Conservation (phyloP, 495 filamentous ascomycete genomes). For the Hyaloscypha hepaticicola region DNA sequence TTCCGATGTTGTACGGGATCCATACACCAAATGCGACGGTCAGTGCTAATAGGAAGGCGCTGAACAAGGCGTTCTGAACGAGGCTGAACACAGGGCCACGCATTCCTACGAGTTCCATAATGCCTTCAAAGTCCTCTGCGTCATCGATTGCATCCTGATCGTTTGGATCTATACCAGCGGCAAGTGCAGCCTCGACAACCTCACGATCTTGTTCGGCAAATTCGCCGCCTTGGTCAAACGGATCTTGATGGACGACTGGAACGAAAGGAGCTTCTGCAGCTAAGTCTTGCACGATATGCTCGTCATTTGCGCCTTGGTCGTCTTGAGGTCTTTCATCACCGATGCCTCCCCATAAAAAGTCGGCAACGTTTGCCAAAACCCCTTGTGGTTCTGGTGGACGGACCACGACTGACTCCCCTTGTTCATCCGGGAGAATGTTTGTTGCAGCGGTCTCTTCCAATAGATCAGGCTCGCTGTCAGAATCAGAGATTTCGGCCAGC, state of each 20-base stretch:
- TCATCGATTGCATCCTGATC: conserved; percentile 68
- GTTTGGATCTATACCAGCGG: conserved; percentile 48
- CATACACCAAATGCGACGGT: conserved; percentile 84
- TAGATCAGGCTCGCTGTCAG: conserved; percentile 10
- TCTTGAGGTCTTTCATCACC: conserved; percentile 36
- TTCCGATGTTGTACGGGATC: conserved; percentile 87
- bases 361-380: conserved; percentile 29
- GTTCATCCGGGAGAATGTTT: conserved; percentile 5
- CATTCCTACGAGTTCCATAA: conserved; percentile 95
- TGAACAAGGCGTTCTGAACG: conserved; percentile 92
- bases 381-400: conserved; percentile 21
- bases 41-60: conserved; percentile 81
- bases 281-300: conserved; percentile 55
- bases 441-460: neutral
- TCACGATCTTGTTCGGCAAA: conserved; percentile 34
- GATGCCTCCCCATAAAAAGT: conserved; percentile 68
- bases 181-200: conserved; percentile 32
- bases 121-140: conserved; percentile 95
- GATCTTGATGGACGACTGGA: conserved; percentile 43
- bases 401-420: conserved; percentile 12
- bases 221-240: conserved; percentile 31
- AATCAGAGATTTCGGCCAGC: neutral
- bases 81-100: conserved; percentile 87
- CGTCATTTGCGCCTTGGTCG: conserved; percentile 49
- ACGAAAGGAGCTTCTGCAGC: conserved; percentile 65